Evolutionary conservation across 2,329 filamentous ascomycete genomes (phyloP), one percentile per base, ranked within the genome.

Genomic region (Blumeriella jaapii): DNA sequence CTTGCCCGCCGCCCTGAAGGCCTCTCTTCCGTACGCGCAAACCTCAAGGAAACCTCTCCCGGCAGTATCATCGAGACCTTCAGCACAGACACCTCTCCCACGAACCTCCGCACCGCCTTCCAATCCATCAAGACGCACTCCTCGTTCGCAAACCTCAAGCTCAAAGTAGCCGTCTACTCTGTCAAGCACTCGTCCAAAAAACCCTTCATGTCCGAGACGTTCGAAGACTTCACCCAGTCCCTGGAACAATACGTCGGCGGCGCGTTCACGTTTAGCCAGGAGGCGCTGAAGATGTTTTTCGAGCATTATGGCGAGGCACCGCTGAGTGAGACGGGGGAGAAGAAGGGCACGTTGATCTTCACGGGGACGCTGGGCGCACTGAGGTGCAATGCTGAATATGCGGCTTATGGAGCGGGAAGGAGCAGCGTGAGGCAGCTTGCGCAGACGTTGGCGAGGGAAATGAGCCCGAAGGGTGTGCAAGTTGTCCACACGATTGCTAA

Each of bases 401-500:
- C 62, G 1, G 63, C 68, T 1, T 74, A 74, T 41, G 70, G 69
- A 6, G 69, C 68, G 5, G 63, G 64, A 1, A 56, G 69, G 3
- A 59, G 65, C 0, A 64, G 64, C 1, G 67, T 69, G 5, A 54
- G 70, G 23, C 70, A 72, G 53, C 54, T 74, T 9, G 68, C 68
- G 0, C 69, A 74, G 51, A 65, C 61, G 6, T 52, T 75, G 27
- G 69, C 68, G 0, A 62, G 68, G 23, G 71, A 75, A 52, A 67
- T 73, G 55, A 69, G 63, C 44, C 59, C 61, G n/a, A 65, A 63
- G 40, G 69, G 70, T 2, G 54, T 75, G 0, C 69, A 75, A 51
- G 68, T 73, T 3, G 68, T 67, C n/a, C 71, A 76, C 53, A 62
- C 69, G 2, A 69, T 75, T 40, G 68, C 66, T 1, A 74, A 74